These are phyloP conservation scores for Leccinum longicurvipes DNA, from an alignment of 768 basidiomycete species.

Conservation along the genomic window DNA sequence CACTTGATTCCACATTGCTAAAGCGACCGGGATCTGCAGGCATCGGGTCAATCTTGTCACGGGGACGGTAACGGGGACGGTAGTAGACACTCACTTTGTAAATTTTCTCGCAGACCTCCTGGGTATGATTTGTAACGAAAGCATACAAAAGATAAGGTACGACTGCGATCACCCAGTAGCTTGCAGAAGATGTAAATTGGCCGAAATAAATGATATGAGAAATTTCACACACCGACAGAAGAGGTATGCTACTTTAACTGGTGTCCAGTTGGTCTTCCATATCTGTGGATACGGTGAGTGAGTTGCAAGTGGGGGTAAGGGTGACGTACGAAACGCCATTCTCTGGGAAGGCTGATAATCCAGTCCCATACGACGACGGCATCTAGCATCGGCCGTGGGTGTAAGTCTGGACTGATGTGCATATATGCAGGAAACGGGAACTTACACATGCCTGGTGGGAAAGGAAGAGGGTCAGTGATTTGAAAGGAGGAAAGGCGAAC, in stretches of 20 bases:
- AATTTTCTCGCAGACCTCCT: constrained; percentile 62
- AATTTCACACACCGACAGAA: constrained; percentile 67
- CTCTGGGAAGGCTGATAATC: constrained; percentile 73
- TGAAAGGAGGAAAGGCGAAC: constrained; percentile 13
- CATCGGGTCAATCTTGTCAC: background rate
- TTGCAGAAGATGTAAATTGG: constrained; percentile 26
- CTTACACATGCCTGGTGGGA: constrained; percentile 65
- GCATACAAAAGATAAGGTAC: constrained; percentile 77
- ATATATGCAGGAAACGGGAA: constrained; percentile 19
- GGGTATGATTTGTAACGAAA: constrained; percentile 67
- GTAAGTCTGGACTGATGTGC: constrained; percentile 1
- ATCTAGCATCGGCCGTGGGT: constrained; percentile 41
- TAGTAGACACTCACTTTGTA: constrained; percentile 49
- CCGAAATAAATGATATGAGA: constrained; percentile 4
- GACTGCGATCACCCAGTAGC: constrained; percentile 80
- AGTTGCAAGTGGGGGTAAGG: background rate
- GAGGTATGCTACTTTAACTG: constrained; percentile 78
- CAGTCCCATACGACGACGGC: constrained; percentile 85
- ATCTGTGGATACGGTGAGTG: constrained; percentile 41
- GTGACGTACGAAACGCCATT: constrained; percentile 67
- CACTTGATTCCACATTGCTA: constrained; percentile 88
- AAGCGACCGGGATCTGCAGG: constrained; percentile 67
- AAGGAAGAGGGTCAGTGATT: constrained; percentile 31
- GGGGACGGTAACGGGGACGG: background rate
- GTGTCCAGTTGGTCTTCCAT: constrained; percentile 83